Conservation (phyloP, 305 asterid species). For the Solanum hybrid region DNA sequence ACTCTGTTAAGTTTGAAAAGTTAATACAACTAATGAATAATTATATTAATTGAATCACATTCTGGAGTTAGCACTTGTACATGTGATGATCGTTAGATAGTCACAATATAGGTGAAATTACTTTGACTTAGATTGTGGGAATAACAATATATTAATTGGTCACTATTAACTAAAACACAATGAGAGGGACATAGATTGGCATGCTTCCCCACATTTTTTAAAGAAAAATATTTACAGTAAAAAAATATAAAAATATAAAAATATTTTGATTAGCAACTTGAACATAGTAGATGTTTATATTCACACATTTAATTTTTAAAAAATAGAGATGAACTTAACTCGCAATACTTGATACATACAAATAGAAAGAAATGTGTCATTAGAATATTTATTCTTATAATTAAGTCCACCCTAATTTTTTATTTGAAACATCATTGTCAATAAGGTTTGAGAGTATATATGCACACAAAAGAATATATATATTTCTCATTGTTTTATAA, state of each 20-base stretch:
- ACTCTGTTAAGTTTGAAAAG: neutral
- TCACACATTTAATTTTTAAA: neutral
- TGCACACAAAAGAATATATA: neutral
- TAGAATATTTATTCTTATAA: neutral
- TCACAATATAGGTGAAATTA: neutral
- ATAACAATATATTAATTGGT: neutral
- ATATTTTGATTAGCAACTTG: neutral
- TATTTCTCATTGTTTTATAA: neutral
- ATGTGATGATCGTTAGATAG: neutral
- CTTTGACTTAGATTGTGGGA: neutral
- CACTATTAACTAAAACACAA: neutral
- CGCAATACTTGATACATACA: neutral
- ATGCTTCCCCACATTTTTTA: neutral
- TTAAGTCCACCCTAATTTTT: neutral
- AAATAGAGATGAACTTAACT: neutral
- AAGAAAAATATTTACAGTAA: neutral
- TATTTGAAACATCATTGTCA: slow-evolving; percentile 12
- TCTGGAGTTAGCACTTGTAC: neutral
- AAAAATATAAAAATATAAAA: neutral
- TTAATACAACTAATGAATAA: neutral
- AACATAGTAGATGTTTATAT: neutral
- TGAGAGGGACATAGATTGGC: neutral
- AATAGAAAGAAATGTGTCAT: neutral
- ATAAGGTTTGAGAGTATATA: neutral
- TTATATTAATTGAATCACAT: neutral